These are phyloP conservation scores for Trypanosoma caninum DNA, from an alignment of 208 protist species.

Conservation along the genomic window DNA sequence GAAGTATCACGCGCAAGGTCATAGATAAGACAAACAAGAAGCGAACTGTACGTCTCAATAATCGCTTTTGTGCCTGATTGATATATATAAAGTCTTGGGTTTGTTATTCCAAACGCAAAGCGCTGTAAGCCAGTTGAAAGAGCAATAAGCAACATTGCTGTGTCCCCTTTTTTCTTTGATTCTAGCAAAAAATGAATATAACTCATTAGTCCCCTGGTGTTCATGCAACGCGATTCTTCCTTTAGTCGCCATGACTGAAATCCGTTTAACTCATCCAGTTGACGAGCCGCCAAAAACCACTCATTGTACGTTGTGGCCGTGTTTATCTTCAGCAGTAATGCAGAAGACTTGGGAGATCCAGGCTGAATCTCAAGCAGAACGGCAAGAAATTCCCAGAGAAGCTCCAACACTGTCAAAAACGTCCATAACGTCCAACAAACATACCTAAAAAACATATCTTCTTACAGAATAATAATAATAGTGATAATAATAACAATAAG, in stretches of 20 bases:
- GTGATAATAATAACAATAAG: neutral
- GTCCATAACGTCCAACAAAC: neutral
- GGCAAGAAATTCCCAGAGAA: conserved; percentile 35
- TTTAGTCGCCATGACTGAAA: conserved; percentile 46
- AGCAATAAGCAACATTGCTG: conserved; percentile 28
- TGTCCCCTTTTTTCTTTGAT: conserved; percentile 33
- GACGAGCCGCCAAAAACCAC: conserved; percentile 39
- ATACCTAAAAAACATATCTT: neutral
- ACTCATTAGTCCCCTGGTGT: conserved; percentile 42
- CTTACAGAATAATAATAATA: neutral
- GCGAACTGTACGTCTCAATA: conserved; percentile 69
- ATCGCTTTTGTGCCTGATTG: conserved; percentile 60
- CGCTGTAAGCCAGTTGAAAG: conserved; percentile 46
- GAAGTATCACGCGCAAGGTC: conserved; percentile 5
- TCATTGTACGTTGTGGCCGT: conserved; percentile 33
- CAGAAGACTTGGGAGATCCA: conserved; percentile 28
- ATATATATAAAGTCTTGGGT: conserved; percentile 54
- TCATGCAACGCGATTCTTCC: conserved; percentile 33
- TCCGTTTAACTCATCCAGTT: conserved; percentile 54
- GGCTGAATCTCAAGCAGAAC: conserved; percentile 42
- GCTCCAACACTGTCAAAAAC: conserved; percentile 3
- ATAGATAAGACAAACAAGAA: conserved; percentile 37
- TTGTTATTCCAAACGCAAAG: conserved; percentile 50
- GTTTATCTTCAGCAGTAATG: conserved; percentile 20
- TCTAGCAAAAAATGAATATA: conserved; percentile 38